These are phyloP conservation scores for Ophiostoma pallidulum DNA, from an alignment of 2,329 filamentous ascomycete species.

Conservation along the genomic window DNA sequence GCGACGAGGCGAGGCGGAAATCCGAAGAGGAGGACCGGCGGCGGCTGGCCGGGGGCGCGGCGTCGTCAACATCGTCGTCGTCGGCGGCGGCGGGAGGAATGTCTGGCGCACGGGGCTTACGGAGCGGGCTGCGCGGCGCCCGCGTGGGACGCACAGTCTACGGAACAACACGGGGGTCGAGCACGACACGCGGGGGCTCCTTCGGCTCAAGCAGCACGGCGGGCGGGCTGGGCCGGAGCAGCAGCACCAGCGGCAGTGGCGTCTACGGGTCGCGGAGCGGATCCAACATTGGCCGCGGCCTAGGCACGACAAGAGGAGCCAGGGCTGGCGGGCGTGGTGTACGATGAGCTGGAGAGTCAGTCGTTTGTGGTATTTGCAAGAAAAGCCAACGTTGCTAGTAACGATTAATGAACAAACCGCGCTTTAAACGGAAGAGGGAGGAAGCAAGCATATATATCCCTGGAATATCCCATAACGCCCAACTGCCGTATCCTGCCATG, in stretches of 20 bases:
- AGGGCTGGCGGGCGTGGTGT: conserved; percentile 26
- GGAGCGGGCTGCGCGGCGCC: conserved; percentile 4
- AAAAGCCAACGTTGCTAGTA: no score
- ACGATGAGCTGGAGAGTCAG: neutral
- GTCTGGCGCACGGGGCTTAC: neutral
- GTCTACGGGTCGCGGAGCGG: conserved; percentile 15
- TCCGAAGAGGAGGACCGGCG: conserved; percentile 52
- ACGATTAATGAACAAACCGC: no score
- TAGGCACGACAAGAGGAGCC: conserved; percentile 41
- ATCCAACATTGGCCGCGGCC: conserved; percentile 37
- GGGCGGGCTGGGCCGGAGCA: conserved; percentile 1
- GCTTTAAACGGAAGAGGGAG: no score
- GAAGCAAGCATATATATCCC: no score
- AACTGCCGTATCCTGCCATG: neutral
- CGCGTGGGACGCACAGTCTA: conserved; percentile 6
- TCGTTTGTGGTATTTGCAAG: no score
- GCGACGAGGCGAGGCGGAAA: conserved; percentile 57
- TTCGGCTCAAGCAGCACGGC: conserved; percentile 14
- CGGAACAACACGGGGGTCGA: neutral
- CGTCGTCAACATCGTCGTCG: conserved; percentile 1
- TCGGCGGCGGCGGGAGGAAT: conserved; percentile 3
- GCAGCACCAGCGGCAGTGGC: neutral
- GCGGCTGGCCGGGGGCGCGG: conserved; percentile 31
- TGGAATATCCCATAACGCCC: neutral
- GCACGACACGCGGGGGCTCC: no score